Evolutionary conservation across 805 yeast genomes (phyloP).

Genomic region (Candida patagonica): DNA sequence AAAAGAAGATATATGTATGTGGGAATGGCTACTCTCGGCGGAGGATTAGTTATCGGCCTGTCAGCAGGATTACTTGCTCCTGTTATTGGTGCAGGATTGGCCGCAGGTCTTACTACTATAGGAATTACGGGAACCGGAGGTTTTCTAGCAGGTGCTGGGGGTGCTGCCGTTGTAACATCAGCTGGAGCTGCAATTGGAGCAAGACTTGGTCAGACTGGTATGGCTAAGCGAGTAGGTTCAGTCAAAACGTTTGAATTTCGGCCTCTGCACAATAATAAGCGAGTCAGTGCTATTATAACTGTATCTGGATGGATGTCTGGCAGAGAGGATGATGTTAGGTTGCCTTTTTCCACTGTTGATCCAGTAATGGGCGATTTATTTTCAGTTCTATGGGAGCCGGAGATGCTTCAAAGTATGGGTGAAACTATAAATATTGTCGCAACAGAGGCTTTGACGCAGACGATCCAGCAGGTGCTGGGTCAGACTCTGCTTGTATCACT

Average conservation of each 20-base stretch:
- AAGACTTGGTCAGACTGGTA: conserved; percentile 75
- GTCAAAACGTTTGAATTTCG: conserved; percentile 90
- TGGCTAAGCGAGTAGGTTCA: conserved; percentile 78
- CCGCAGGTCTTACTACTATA: conserved; percentile 91
- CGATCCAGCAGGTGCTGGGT: conserved; percentile 91
- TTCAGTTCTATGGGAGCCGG: conserved; percentile 96
- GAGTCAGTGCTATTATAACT: conserved; percentile 79
- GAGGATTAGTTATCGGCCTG: conserved; percentile 85
- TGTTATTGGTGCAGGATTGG: conserved; percentile 95
- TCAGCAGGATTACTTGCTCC: conserved; percentile 96
- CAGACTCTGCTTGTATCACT: conserved; percentile 81
- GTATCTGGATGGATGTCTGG: conserved; percentile 98
- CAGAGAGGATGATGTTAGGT: conserved; percentile 86
- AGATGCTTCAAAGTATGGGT: conserved; percentile 90
- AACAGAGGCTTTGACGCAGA: conserved; percentile 83
- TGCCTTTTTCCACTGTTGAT: conserved; percentile 93
- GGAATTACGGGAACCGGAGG: conserved; percentile 93
- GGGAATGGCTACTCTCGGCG: conserved; percentile 94
- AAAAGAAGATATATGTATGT: conserved; percentile 71
- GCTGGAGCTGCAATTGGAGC: conserved; percentile 91
- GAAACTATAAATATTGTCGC: conserved; percentile 92
- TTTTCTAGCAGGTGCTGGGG: conserved; percentile 93
- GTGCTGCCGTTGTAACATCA: conserved; percentile 87
- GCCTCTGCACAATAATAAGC: conserved; percentile 82
- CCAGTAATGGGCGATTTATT: conserved; percentile 96